Base-by-base conservation (phyloP, 495 filamentous ascomycete genomes). In the Aspergillus carlsbadensis region DNA sequence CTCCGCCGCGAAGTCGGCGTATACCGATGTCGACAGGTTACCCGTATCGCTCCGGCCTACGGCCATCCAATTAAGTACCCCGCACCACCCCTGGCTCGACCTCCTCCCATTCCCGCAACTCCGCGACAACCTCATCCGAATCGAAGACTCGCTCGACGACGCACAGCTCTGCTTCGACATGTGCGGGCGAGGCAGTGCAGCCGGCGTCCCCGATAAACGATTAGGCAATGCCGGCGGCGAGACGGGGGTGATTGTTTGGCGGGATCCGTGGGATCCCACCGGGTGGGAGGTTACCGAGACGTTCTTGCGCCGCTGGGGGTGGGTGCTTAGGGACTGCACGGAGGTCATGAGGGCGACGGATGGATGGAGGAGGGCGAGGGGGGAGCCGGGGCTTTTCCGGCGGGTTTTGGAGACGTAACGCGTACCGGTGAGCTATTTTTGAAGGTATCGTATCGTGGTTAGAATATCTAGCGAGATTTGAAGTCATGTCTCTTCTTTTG, bases 201-300 rank as follows among this genome's bases (percentile, higher is more conserved):
- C 35, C 15, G 2, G 10, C n/a, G n/a, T 18, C 13, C 17, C 21
- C 26, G 20, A 24, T 14, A 14, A 36, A n/a, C 26, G 5, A 5
- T 5, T 5, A 3, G 14, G 26, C 0, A 18, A 3, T 17, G 44
- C 18, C 8, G 29, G 5, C 1, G 43, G 34, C 2, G 55, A 57
- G 17, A 57, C 46, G 11, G 47, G 46, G 15, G 33, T 51, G n/a
- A 44, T 52, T 43, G 46, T 57, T 10, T 57, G 46, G 55, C 24
- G 26, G 7, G 55, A 45, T 20, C 55, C 46, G 10, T 57, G 46
- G 46, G 55, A 52, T 57, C 29, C 55, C 1, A 10, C 6, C 2
- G 47, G 55, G 15, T 57, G 55, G 55, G 46, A 57, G 47, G 55
- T 57, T 8, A 57, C 55, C 8, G 46, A 51, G 37, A 51, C 37